Evolutionary conservation across 2,329 filamentous ascomycete species (phyloP).

Genomic region (Beauveria sp.): DNA sequence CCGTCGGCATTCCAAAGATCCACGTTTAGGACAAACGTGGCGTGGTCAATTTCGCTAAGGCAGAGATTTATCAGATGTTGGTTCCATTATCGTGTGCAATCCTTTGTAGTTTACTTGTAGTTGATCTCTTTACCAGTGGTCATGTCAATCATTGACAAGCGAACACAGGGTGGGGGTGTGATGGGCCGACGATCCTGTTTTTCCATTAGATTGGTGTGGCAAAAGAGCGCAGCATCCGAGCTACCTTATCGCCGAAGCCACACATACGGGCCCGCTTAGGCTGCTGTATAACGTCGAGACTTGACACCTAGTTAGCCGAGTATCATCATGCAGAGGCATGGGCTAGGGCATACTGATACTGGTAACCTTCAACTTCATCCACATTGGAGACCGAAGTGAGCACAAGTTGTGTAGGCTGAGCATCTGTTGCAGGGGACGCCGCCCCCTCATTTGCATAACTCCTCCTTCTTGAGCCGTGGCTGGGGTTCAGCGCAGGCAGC

Average conservation of each 20-base stretch:
- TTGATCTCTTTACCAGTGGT: slow-evolving; percentile 73
- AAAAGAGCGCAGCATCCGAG: background rate
- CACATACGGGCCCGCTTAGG: slow-evolving; percentile 94
- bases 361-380: slow-evolving; percentile 27
- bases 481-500: background rate
- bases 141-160: slow-evolving; percentile 69
- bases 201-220: background rate
- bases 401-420: slow-evolving; percentile 7
- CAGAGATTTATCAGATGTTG: slow-evolving; percentile 16
- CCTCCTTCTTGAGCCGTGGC: background rate
- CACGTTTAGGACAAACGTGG: slow-evolving; percentile 51
- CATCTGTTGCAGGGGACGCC: background rate
- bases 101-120: slow-evolving; percentile 56
- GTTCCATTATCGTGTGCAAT: slow-evolving; percentile 14
- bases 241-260: slow-evolving; percentile 94
- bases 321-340: too few species aligned
- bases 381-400: slow-evolving; percentile 25
- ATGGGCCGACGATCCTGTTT: slow-evolving; percentile 84
- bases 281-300: slow-evolving; percentile 79
- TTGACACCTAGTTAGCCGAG: slow-evolving; percentile 25
- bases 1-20: slow-evolving; percentile 62
- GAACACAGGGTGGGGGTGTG: slow-evolving; percentile 87
- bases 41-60: slow-evolving; percentile 29
- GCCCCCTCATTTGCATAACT: background rate
- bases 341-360: slow-evolving; percentile 26